phyloP scores from a whole-genome alignment of 75 land plant species.

The Pseudotsuga menziesii region DNA sequence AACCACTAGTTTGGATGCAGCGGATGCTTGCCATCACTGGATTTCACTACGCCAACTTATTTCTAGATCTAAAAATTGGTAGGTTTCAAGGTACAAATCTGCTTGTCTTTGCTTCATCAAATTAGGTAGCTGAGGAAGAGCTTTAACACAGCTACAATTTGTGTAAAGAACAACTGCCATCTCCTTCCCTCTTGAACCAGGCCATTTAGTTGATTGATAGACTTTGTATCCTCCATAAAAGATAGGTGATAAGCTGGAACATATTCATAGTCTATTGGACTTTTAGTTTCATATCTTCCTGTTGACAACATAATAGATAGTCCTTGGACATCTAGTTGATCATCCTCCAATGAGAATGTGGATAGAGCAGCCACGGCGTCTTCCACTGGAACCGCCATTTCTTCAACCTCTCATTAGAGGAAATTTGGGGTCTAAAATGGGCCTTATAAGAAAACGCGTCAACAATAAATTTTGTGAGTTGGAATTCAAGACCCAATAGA shows the following conservation, averaged over 20 bases:
- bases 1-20: conserved; percentile 81
- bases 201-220: conserved; percentile 78
- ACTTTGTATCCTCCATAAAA: conserved; percentile 80
- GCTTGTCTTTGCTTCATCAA: conserved; percentile 95
- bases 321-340: conserved; percentile 92
- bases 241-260: conserved; percentile 87
- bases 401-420: not conserved
- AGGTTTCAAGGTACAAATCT: conserved; percentile 86
- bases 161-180: conserved; percentile 89
- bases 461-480: no score
- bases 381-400: conserved; percentile 84
- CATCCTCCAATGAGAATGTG: conserved; percentile 98
- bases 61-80: conserved; percentile 92
- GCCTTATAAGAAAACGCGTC: no score
- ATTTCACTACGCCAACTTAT: conserved; percentile 89
- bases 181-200: conserved; percentile 80
- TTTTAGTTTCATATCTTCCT: conserved; percentile 71
- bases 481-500: no score
- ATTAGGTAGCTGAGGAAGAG: conserved; percentile 60
- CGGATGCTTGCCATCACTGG: conserved; percentile 85
- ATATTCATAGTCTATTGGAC: conserved; percentile 93
- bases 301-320: conserved; percentile 54
- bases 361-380: conserved; percentile 96
- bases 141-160: conserved; percentile 66
- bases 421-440: no score